These are phyloP conservation scores for Coemansia sp. DNA, from an alignment of 192 early-diverging fungal species.

Conservation along the genomic window DNA sequence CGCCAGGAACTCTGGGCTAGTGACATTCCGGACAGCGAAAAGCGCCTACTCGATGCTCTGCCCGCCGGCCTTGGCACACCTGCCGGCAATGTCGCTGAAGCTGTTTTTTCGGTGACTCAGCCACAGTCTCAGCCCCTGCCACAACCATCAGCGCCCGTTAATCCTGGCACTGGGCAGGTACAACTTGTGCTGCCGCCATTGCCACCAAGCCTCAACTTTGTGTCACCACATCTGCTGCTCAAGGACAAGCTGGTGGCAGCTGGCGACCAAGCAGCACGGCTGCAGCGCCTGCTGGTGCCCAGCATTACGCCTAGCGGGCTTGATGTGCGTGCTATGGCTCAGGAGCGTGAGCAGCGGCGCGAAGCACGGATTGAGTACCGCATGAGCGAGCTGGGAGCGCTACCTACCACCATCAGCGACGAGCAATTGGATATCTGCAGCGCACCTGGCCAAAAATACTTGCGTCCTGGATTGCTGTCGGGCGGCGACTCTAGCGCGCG, in stretches of 20 bases:
- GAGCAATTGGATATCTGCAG: constrained; percentile 35
- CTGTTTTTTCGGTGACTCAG: constrained; percentile 41
- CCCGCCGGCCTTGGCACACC: constrained; percentile 41
- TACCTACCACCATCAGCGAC: constrained; percentile 67
- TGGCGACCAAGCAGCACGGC: constrained; percentile 45
- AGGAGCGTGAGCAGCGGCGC: constrained; percentile 77
- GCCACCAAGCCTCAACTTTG: constrained; percentile 32
- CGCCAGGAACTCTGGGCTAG: constrained; percentile 68
- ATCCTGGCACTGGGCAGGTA: constrained; percentile 16
- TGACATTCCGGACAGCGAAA: constrained; percentile 33
- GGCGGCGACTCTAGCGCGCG: constrained; percentile 57
- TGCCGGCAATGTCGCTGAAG: constrained; percentile 57
- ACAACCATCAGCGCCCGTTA: background rate
- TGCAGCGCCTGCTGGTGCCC: constrained; percentile 72
- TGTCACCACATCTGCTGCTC: constrained; percentile 59
- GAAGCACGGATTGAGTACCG: constrained; percentile 70
- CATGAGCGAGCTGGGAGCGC: constrained; percentile 70
- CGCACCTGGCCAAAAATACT: constrained; percentile 8
- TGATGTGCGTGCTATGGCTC: constrained; percentile 70
- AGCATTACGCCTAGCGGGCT: constrained; percentile 74
- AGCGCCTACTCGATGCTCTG: constrained; percentile 42
- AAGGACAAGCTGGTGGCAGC: constrained; percentile 58
- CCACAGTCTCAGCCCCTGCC: background rate
- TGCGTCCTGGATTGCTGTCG: constrained; percentile 28
- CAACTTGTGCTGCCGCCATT: constrained; percentile 38